Evolutionary conservation across 257 asterid genomes (phyloP), one percentile per base, ranked within the genome.

Genomic region (Nemophila menziesii): DNA sequence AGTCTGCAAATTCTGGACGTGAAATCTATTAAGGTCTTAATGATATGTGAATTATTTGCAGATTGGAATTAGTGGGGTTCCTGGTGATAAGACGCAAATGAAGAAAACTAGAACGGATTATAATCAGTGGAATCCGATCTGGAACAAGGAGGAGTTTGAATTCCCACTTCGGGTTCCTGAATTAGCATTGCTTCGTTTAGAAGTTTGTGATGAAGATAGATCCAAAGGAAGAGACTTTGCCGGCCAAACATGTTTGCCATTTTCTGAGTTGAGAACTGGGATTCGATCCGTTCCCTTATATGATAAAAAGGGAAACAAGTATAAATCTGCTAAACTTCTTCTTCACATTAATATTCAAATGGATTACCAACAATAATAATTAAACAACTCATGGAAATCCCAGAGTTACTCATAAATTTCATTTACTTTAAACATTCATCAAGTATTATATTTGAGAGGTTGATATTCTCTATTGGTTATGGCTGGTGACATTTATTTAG

Each of bases 41-140:
- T 14, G 0, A 39, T n/a, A 29, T 16, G n/a, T 40, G 17, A 19
- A 17, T 11, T 5, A 16, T 39, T 2, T 17, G 22, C 69, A 80
- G 87, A 74, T 80, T 23, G 87, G 87, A 7, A 64, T 77, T 63
- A 70, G 79, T 20, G 87, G 87, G 39, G 79, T 70, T 2, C 79
- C 81, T 0, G 84, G 64, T 6, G 93, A 80, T 48, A 65, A 61
- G 33, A 16, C 36, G 16, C 16, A 5, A 14, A 77, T 77, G 84
- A 54, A 56, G 22, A 76, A 61, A 33, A 77, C 87, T 18, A 67
- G 57, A 65, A 57, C 15, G 14, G 66, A 47, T 21, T 70, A 63
- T 50, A 80, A 77, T 50, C 44, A 77, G 9, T 80, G 92, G 92
- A 67, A 68, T 5, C 93, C 87, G 0, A 58, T 66, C 12, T 80